A percentile compares a stretch with the other conserved stretches of the same genome.
Conservation (phyloP, 139 green algal species). For the Chlamydomonas urium region DNA sequence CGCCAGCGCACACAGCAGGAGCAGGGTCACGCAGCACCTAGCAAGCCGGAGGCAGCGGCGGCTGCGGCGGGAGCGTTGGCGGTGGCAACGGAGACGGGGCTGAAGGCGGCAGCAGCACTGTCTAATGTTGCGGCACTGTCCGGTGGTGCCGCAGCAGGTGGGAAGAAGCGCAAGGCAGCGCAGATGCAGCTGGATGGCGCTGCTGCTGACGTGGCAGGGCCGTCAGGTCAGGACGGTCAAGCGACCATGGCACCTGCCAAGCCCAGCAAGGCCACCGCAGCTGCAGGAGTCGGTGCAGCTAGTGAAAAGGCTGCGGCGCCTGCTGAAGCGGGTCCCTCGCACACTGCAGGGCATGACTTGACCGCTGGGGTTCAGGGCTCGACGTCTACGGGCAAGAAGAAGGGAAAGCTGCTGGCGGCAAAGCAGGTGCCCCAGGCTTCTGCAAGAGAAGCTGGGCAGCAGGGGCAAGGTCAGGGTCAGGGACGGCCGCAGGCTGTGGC, state of each 20-base stretch:
- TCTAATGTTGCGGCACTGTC: background rate
- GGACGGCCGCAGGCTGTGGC: background rate
- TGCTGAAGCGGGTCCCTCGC: background rate
- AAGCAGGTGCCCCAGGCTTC: background rate
- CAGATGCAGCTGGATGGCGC: too few species aligned
- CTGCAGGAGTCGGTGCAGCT: background rate
- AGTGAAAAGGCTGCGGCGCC: background rate
- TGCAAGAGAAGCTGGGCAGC: background rate
- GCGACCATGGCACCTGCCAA: too few species aligned
- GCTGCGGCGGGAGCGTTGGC: background rate
- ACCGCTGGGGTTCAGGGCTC: too few species aligned
- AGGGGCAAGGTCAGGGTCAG: background rate
- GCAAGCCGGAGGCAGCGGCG: too few species aligned
- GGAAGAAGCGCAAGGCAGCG: constrained; percentile 16
- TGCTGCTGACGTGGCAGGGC: too few species aligned
- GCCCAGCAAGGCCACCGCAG: too few species aligned
- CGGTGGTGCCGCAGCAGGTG: too few species aligned
- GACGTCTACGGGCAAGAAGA: constrained; percentile 16
- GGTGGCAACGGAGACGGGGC: background rate
- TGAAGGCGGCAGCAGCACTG: constrained; percentile 1
- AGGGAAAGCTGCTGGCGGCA: constrained; percentile 2
- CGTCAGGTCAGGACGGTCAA: too few species aligned
- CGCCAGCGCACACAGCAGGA: background rate
- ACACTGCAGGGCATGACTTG: too few species aligned
- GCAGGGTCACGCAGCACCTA: background rate